Conservation (phyloP, 305 asterid genomes). For the Lippia alba region DNA sequence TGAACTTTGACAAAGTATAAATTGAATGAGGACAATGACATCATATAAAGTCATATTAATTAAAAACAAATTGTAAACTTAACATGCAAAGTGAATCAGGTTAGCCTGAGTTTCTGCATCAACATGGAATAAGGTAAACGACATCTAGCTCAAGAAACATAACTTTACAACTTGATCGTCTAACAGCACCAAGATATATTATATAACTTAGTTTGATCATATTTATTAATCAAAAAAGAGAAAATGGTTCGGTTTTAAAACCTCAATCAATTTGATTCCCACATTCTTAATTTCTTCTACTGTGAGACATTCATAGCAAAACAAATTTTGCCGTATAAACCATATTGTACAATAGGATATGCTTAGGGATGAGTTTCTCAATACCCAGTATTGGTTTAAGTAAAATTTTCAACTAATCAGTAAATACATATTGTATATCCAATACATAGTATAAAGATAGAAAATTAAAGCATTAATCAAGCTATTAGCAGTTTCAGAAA, state of each 20-base stretch:
- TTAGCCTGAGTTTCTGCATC: background rate
- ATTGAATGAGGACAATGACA: background rate
- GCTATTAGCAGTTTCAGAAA: too few species aligned
- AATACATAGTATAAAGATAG: background rate
- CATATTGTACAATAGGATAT: background rate
- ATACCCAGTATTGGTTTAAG: background rate
- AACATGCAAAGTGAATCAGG: background rate
- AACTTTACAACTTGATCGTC: background rate
- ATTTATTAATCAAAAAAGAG: background rate
- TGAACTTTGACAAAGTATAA: too few species aligned
- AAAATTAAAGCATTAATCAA: slow-evolving; percentile 3
- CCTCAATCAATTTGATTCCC: slow-evolving; percentile 5
- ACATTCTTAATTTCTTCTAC: background rate
- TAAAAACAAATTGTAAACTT: background rate
- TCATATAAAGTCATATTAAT: background rate
- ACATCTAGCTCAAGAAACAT: background rate
- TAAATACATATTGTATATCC: background rate
- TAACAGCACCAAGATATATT: background rate
- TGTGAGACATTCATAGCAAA: background rate
- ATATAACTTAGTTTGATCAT: background rate
- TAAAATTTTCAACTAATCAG: background rate
- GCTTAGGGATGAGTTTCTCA: background rate
- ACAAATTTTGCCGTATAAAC: background rate
- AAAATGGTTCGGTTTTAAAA: background rate
- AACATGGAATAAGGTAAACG: background rate